phyloP scores from a whole-genome alignment of 2,329 filamentous ascomycete species.

The Pseudofabraea citricarpa region DNA sequence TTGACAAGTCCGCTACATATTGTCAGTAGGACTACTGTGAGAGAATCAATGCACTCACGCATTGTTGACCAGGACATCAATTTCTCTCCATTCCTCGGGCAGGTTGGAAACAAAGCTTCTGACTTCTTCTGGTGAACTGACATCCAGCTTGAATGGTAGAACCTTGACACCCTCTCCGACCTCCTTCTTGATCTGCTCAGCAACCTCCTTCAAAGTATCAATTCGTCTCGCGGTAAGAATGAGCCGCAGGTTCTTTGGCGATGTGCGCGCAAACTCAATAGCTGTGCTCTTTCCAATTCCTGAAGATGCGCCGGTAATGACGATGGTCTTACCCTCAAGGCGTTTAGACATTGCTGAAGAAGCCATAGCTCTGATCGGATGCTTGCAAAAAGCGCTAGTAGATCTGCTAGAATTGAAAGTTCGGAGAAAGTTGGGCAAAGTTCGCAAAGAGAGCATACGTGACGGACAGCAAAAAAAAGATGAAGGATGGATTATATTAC shows the following conservation, averaged over 20 bases:
- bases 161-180: slow-evolving; percentile 78
- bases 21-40: not conserved
- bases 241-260: slow-evolving; percentile 73
- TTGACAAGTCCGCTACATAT: slow-evolving; percentile 75
- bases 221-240: slow-evolving; percentile 84
- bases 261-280: slow-evolving; percentile 87
- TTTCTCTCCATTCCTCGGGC: slow-evolving; percentile 76
- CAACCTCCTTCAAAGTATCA: slow-evolving; percentile 72
- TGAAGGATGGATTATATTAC: not conserved
- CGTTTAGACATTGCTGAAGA: slow-evolving; percentile 70
- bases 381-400: not conserved
- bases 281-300: slow-evolving; percentile 83
- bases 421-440: slow-evolving; percentile 8
- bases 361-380: slow-evolving; percentile 43
- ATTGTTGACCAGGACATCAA: slow-evolving; percentile 93
- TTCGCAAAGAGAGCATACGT: slow-evolving; percentile 10
- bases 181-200: slow-evolving; percentile 69
- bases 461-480: not conserved
- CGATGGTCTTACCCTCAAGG: slow-evolving; percentile 86
- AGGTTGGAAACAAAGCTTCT: slow-evolving; percentile 65
- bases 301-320: slow-evolving; percentile 89
- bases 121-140: slow-evolving; percentile 75
- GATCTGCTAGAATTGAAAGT: slow-evolving; percentile 2
- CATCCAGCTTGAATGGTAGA: slow-evolving; percentile 77
- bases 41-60: slow-evolving; percentile 57